Conservation (phyloP, 257 asterid species). For the Paraleonurus japonicus region DNA sequence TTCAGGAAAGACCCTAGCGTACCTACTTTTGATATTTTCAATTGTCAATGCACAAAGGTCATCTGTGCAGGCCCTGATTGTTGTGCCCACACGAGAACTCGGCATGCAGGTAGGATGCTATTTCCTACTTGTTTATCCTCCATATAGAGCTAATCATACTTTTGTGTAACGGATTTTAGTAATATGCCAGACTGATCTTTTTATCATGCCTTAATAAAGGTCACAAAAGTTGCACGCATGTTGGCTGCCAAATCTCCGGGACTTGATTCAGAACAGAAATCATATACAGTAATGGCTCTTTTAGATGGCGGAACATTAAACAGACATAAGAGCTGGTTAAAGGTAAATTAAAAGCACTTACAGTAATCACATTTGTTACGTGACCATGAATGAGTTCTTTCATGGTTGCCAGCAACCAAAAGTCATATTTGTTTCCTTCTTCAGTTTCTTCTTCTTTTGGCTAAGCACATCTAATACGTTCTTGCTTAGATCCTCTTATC, state of each 20-base stretch:
- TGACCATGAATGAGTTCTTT: constrained; percentile 1
- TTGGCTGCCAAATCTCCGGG: constrained; percentile 62
- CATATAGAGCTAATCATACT: neutral
- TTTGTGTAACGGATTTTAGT: constrained; percentile 17
- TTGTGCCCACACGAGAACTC: constrained; percentile 94
- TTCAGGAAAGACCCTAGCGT: constrained; percentile 95
- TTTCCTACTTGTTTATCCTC: constrained; percentile 21
- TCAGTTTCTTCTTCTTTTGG: neutral
- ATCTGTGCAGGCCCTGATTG: constrained; percentile 82
- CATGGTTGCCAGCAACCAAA: neutral
- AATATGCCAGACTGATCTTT: constrained; percentile 4
- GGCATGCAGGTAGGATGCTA: constrained; percentile 74
- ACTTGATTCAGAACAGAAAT: constrained; percentile 47
- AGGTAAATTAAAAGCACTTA: constrained; percentile 44
- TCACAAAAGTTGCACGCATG: constrained; percentile 81
- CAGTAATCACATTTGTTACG: constrained; percentile 5
- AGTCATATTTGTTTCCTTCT: neutral
- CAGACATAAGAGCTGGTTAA: constrained; percentile 94
- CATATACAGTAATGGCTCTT: constrained; percentile 88
- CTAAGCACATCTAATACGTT: neutral
- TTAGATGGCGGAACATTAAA: constrained; percentile 88
- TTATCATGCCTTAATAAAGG: constrained; percentile 42
- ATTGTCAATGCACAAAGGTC: constrained; percentile 63
- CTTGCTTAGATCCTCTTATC: constrained; percentile 13
- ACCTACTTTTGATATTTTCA: constrained; percentile 70